Evolutionary conservation across 345 rosid genomes (phyloP).

Genomic region (Trapa incisa): DNA sequence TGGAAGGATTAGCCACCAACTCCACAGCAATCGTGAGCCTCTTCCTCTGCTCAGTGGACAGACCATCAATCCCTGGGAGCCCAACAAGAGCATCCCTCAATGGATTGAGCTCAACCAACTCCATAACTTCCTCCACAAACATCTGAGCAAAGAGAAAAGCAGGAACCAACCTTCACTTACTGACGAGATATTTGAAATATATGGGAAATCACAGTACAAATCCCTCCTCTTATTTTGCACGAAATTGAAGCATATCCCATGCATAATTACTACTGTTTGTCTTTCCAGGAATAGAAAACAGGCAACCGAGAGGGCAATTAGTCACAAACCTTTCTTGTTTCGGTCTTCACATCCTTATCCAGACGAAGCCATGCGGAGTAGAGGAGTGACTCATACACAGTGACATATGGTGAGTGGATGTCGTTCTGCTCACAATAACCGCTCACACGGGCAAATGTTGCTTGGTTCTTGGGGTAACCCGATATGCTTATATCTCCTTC

Average conservation of each 20-base stretch:
- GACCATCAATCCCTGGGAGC: slow-evolving; percentile 22
- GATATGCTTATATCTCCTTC: slow-evolving; percentile 32
- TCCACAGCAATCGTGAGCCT: slow-evolving; percentile 19
- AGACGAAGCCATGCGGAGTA: slow-evolving; percentile 25
- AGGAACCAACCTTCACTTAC: not conserved
- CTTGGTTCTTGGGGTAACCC: slow-evolving; percentile 36
- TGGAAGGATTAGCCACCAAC: slow-evolving; percentile 23
- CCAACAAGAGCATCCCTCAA: slow-evolving; percentile 18
- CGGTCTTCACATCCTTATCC: slow-evolving; percentile 7
- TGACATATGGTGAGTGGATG: slow-evolving; percentile 17
- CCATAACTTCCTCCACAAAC: slow-evolving; percentile 24
- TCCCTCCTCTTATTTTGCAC: too few species aligned
- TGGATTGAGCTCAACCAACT: slow-evolving; percentile 17
- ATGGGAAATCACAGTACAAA: too few species aligned
- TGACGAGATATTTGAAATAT: not conserved
- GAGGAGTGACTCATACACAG: slow-evolving; percentile 17
- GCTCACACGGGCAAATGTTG: slow-evolving; percentile 17
- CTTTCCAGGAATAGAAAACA: too few species aligned
- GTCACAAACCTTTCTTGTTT: slow-evolving; percentile 11
- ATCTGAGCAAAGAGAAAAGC: slow-evolving; percentile 5
- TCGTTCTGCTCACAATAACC: slow-evolving; percentile 23
- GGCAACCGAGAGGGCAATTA: not conserved
- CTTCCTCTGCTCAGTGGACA: slow-evolving; percentile 21
- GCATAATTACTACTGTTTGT: too few species aligned
- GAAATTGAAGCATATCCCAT: too few species aligned